Percentiles rank a stretch among this genome's conserved stretches.
These are phyloP conservation scores for Talaromyces sp. DNA, from an alignment of 2,329 filamentous ascomycete species.

Conservation along the genomic window DNA sequence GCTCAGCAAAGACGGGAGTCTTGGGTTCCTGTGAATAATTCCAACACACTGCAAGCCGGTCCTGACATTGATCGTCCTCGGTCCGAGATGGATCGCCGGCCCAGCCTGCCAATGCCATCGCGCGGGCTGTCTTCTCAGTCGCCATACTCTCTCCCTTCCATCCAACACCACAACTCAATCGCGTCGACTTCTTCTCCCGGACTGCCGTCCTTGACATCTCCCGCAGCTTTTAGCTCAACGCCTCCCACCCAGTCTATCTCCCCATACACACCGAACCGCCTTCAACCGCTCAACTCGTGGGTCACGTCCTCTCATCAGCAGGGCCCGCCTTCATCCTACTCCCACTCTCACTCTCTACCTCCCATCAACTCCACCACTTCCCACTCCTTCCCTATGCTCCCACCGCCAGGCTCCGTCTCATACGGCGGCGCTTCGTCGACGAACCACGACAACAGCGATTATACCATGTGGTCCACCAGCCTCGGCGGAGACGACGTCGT, in stretches of 20 bases:
- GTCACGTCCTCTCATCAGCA: slow-evolving; percentile 17
- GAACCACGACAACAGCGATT: slow-evolving; percentile 1
- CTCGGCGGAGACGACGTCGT: slow-evolving; percentile 32
- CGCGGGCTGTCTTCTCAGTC: slow-evolving; percentile 20
- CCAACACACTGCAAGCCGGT: slow-evolving; percentile 2
- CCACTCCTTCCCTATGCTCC: slow-evolving; percentile 29
- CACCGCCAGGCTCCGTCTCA: slow-evolving; percentile 23
- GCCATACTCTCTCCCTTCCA: slow-evolving; percentile 27
- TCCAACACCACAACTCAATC: slow-evolving; percentile 19
- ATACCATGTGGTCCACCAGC: slow-evolving; percentile 24
- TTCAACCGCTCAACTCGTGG: slow-evolving; percentile 38
- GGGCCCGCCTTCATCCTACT: slow-evolving; percentile 21
- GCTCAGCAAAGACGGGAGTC: slow-evolving; percentile 30
- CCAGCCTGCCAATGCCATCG: slow-evolving; percentile 33
- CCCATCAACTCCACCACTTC: slow-evolving; percentile 28
- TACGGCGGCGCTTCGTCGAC: slow-evolving; percentile 3
- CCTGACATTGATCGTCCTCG: slow-evolving; percentile 5
- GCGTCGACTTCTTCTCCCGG: slow-evolving; percentile 25
- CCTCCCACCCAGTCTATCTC: slow-evolving; percentile 19
- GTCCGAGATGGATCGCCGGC: slow-evolving; percentile 20
- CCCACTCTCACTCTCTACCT: slow-evolving; percentile 34
- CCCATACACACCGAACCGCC: slow-evolving; percentile 25
- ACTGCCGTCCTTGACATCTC: slow-evolving; percentile 26
- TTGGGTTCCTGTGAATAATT: slow-evolving; percentile 36
- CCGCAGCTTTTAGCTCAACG: slow-evolving; percentile 16